These are phyloP conservation scores for Trichophaea hybrida DNA, from an alignment of 2,329 filamentous ascomycete species.

Conservation along the genomic window DNA sequence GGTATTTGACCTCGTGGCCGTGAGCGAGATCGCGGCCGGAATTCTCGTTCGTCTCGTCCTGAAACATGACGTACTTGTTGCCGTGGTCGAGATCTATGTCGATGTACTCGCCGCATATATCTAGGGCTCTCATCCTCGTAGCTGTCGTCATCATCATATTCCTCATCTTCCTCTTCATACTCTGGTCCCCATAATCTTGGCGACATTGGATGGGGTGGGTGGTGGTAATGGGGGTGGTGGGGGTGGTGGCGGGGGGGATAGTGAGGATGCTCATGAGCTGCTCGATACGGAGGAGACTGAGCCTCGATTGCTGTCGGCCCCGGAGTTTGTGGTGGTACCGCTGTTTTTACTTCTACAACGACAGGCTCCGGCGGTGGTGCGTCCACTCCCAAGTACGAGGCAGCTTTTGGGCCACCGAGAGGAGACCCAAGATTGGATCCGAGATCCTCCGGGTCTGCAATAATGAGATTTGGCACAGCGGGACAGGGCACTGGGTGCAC, in stretches of 20 bases:
- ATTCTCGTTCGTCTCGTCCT: background rate
- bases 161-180: background rate
- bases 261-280: background rate
- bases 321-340: background rate
- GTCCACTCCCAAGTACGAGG: background rate
- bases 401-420: background rate
- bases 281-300: too few relatives aligned
- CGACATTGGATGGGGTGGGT: background rate
- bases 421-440: background rate
- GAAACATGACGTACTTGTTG: background rate
- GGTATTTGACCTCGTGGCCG: background rate
- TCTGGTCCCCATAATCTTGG: too few relatives aligned
- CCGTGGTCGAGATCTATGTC: background rate
- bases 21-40: background rate
- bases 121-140: background rate
- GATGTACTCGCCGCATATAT: too few relatives aligned
- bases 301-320: background rate
- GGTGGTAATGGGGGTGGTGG: background rate
- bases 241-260: background rate
- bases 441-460: background rate
- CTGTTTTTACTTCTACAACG: background rate
- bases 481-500: background rate
- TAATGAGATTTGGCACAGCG: background rate
- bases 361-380: background rate
- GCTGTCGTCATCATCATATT: background rate